These are phyloP conservation scores for Microglena sp. DNA, from an alignment of 139 green algal genomes.

Conservation along the genomic window DNA sequence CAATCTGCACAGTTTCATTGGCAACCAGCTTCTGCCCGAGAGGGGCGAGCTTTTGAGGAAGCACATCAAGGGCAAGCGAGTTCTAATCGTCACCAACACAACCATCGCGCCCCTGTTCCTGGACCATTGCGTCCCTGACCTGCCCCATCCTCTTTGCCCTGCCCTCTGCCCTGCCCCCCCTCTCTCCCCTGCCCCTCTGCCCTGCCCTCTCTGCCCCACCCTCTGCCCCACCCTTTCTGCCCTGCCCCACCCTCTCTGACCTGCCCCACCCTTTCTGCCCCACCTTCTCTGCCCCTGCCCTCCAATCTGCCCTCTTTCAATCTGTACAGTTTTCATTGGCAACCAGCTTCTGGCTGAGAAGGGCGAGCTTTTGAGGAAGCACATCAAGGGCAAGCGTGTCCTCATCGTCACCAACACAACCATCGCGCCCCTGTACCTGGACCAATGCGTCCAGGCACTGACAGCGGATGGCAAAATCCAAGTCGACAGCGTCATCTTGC, in stretches of 20 bases:
- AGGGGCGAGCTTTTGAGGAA: constrained; percentile 54
- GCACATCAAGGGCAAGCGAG: constrained; percentile 82
- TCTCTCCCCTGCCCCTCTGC: no score
- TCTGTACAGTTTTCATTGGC: constrained; percentile 98
- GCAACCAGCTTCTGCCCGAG: constrained; percentile 62
- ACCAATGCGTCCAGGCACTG: constrained; percentile 51
- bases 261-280: no score
- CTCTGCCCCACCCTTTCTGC: no score
- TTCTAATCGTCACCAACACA: constrained; percentile 92
- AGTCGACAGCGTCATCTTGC: constrained; percentile 77
- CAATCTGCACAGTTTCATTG: no score
- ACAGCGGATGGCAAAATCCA: constrained; percentile 39
- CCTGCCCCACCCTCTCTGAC: no score
- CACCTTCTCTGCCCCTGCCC: no score
- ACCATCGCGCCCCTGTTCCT: constrained; percentile 89
- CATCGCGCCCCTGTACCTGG: constrained; percentile 85
- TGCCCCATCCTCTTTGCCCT: no score
- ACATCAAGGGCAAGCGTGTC: constrained; percentile 80
- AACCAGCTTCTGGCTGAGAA: constrained; percentile 57
- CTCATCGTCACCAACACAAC: constrained; percentile 95
- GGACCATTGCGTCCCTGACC: no score
- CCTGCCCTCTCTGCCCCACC: no score
- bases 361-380: constrained; percentile 61
- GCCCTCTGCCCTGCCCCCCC: no score
- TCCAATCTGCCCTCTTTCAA: no score